phyloP scores from a whole-genome alignment of 2,329 filamentous ascomycete genomes.

The Aspergillus sp. region DNA sequence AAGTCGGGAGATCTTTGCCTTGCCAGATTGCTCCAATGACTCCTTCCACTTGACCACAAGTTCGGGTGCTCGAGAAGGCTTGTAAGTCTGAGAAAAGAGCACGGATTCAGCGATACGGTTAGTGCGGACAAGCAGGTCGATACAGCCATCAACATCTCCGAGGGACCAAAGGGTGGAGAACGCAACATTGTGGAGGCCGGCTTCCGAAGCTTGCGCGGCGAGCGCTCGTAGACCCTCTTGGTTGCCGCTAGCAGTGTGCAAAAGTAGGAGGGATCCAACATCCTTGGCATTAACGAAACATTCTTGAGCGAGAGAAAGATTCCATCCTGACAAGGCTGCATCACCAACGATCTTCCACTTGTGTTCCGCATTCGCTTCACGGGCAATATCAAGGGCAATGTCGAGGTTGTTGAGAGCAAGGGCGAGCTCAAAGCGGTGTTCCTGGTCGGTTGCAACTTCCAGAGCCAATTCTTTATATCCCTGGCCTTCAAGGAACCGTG shows the following conservation, averaged over 20 bases:
- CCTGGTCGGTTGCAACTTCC: slow-evolving; percentile 88
- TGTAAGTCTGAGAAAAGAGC: slow-evolving; percentile 92
- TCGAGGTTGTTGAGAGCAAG: slow-evolving; percentile 79
- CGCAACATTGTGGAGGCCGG: slow-evolving; percentile 84
- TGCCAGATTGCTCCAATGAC: slow-evolving; percentile 77
- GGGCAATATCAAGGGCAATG: slow-evolving; percentile 80
- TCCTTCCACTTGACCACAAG: slow-evolving; percentile 80
- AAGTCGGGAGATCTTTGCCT: slow-evolving; percentile 78
- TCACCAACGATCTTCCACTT: slow-evolving; percentile 99
- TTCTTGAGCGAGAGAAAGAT: slow-evolving; percentile 83
- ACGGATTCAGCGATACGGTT: slow-evolving; percentile 81
- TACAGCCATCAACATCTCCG: slow-evolving; percentile 77
- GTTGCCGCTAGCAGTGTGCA: slow-evolving; percentile 85
- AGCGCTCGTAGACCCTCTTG: slow-evolving; percentile 70
- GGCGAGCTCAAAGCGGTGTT: slow-evolving; percentile 95
- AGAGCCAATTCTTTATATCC: slow-evolving; percentile 94
- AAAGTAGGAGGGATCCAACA: slow-evolving; percentile 79
- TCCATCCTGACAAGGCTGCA: slow-evolving; percentile 81
- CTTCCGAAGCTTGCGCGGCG: slow-evolving; percentile 70
- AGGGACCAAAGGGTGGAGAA: slow-evolving; percentile 89
- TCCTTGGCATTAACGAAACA: slow-evolving; percentile 92
- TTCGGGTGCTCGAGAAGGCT: slow-evolving; percentile 70
- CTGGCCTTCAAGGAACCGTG: slow-evolving; percentile 94
- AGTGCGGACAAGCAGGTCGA: slow-evolving; percentile 76
- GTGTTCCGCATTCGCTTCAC: slow-evolving; percentile 82